A percentile compares a stretch with the other conserved stretches of the same genome.
phyloP scores from a whole-genome alignment of 176 grass and related monocot species.

The Rhynchospora breviuscula region DNA sequence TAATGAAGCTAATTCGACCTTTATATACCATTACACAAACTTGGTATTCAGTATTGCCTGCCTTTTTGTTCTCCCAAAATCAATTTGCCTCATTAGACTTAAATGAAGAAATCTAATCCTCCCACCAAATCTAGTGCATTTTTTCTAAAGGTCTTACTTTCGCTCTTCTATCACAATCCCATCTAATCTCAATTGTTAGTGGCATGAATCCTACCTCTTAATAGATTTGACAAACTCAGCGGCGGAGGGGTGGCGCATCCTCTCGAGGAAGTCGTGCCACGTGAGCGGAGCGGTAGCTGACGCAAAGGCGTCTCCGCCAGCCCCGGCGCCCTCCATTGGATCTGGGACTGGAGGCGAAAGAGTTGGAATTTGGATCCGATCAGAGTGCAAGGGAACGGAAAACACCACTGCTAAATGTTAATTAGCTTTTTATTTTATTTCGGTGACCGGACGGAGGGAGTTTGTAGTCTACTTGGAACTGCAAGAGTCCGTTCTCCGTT shows the following conservation, averaged over 20 bases:
- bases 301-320: conserved; percentile 51
- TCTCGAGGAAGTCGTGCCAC: conserved; percentile 97
- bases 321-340: conserved; percentile 62
- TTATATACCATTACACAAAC: background rate
- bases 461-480: background rate
- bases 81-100: background rate
- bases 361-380: background rate
- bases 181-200: background rate
- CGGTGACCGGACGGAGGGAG: background rate
- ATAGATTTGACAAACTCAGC: conserved; percentile 94
- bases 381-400: background rate
- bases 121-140: background rate
- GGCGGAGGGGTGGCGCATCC: conserved; percentile 96
- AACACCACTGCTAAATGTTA: background rate
- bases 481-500: too few species aligned
- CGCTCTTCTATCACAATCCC: background rate
- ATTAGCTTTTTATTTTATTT: background rate
- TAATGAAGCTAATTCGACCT: background rate
- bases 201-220: conserved; percentile 42
- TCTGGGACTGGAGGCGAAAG: background rate
- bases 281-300: conserved; percentile 70
- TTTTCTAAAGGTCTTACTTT: background rate
- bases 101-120: background rate
- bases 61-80: background rate
- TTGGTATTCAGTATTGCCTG: background rate